Evolutionary conservation across 768 basidiomycete genomes (phyloP).

Genomic region (Amanita rubescens): DNA sequence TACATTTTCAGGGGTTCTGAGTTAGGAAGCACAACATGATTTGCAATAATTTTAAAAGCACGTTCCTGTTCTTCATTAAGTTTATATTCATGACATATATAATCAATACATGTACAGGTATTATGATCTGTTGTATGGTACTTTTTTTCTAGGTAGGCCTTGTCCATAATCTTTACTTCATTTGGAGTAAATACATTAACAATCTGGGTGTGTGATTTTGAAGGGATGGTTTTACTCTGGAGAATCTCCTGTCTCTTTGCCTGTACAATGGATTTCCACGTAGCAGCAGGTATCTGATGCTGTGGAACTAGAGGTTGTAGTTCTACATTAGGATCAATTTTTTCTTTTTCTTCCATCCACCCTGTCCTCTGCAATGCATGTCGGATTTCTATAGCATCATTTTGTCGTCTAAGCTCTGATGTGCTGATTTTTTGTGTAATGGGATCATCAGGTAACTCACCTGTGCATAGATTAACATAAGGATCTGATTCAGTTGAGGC

Average conservation of each 20-base stretch:
- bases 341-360: not conserved
- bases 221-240: not conserved
- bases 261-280: not conserved
- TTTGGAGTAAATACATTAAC: not conserved
- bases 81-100: conserved; percentile 10
- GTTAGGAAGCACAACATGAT: conserved; percentile 12
- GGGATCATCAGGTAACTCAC: not conserved
- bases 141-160: conserved; percentile 15
- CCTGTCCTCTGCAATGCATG: not conserved
- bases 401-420: not conserved
- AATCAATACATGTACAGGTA: not conserved
- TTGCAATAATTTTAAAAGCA: conserved; percentile 23
- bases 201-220: too few species aligned
- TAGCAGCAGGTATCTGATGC: not conserved
- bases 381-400: conserved; percentile 3
- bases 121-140: conserved; percentile 2
- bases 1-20: conserved; percentile 24
- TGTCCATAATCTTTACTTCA: conserved; percentile 18
- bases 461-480: not conserved
- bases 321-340: not conserved
- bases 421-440: not conserved
- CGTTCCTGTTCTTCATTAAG: conserved; percentile 24
- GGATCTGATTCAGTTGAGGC: not conserved
- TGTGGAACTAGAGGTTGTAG: not conserved
- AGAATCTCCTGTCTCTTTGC: not conserved